Conservation (phyloP, 225 moss, liverwort and hornwort species). For the Rhytidiadelphus loreus region DNA sequence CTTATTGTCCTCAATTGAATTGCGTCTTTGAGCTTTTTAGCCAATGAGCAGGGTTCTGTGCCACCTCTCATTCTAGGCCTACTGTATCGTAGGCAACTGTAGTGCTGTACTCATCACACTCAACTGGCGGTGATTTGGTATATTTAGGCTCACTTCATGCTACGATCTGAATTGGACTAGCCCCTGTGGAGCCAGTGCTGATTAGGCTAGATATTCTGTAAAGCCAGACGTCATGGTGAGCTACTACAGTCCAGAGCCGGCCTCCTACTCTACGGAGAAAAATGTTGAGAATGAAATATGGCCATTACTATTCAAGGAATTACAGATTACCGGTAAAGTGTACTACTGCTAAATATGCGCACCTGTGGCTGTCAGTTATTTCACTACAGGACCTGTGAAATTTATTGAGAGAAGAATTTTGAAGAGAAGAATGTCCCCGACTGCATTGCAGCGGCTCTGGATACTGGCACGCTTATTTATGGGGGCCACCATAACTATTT, state of each 20-base stretch:
- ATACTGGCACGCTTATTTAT: not conserved
- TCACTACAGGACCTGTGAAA: not conserved
- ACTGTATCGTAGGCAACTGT: not conserved
- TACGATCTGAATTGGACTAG: not conserved
- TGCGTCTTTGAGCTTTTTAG: not conserved
- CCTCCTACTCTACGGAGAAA: not conserved
- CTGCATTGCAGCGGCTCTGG: not conserved
- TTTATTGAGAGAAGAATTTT: not conserved
- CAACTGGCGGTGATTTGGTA: conserved; percentile 25
- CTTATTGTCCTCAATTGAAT: not conserved
- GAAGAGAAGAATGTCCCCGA: not conserved
- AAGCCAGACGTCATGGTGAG: conserved; percentile 9
- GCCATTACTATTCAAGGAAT: not conserved
- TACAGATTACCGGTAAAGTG: not conserved
- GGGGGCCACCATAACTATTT: not conserved
- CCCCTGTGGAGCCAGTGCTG: not conserved
- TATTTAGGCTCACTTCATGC: conserved; percentile 1
- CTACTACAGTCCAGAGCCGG: conserved; percentile 5
- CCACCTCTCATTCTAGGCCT: not conserved
- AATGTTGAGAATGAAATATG: not conserved
- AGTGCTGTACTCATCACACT: not conserved
- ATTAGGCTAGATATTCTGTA: conserved; percentile 5
- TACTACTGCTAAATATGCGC: not conserved
- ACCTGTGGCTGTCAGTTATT: not conserved
- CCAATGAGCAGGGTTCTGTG: not conserved